These are phyloP conservation scores for Annulohypoxylon bovei DNA, from an alignment of 495 filamentous ascomycete species.

Conservation along the genomic window DNA sequence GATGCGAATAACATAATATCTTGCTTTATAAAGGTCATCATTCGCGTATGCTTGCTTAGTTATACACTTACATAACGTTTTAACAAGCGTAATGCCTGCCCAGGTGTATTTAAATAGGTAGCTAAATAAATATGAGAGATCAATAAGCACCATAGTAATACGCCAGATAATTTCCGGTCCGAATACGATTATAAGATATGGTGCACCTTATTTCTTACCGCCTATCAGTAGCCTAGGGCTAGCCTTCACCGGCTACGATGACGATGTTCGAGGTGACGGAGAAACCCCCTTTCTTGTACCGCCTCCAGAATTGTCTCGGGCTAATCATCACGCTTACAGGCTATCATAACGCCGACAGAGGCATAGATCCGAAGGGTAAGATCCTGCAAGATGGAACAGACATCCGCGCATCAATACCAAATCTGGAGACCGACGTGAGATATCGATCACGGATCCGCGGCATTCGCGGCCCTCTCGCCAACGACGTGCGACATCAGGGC, in stretches of 20 bases:
- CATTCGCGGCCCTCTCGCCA: background rate
- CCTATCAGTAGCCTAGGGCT: background rate
- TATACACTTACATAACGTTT: background rate
- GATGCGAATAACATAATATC: background rate
- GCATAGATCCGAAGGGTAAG: background rate
- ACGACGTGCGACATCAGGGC: background rate
- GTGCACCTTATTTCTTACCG: background rate
- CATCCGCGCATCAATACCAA: slow-evolving; percentile 2
- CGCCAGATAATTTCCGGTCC: background rate
- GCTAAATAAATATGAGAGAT: background rate
- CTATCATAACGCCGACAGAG: background rate
- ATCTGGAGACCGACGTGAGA: background rate
- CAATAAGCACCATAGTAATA: background rate
- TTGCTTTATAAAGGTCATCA: background rate
- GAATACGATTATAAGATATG: background rate
- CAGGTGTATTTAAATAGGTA: no score
- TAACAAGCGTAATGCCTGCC: background rate
- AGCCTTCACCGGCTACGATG: background rate
- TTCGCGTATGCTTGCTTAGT: background rate
- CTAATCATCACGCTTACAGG: background rate
- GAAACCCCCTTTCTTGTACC: no score
- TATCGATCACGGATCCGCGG: background rate
- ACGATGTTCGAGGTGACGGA: background rate
- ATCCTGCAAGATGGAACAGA: background rate
- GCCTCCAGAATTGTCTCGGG: background rate